Conservation (phyloP, 1,284 basidiomycete species). For the Macrocybe sp. region DNA sequence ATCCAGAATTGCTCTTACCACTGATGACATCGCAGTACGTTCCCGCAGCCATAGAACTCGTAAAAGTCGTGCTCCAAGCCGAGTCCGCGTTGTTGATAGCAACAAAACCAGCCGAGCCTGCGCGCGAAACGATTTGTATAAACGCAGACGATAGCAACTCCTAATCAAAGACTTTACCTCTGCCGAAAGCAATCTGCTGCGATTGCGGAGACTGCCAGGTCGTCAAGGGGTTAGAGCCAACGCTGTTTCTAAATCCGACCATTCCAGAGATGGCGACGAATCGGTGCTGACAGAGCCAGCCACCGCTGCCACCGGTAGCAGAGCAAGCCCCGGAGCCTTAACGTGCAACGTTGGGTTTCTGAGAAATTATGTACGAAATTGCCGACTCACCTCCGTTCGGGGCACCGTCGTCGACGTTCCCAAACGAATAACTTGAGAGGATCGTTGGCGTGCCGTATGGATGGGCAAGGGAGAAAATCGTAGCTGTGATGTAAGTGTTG, state of each 20-base stretch:
- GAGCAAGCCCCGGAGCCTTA: constrained; percentile 50
- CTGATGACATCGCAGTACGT: constrained; percentile 62
- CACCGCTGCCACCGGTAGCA: constrained; percentile 43
- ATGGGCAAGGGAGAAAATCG: constrained; percentile 61
- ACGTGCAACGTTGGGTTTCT: neutral
- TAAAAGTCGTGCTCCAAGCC: constrained; percentile 49
- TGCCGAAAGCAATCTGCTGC: constrained; percentile 58
- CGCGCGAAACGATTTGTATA: neutral
- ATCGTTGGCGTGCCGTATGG: constrained; percentile 63
- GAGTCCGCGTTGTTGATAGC: constrained; percentile 61
- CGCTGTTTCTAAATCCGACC: constrained; percentile 59
- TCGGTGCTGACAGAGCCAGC: constrained; percentile 66
- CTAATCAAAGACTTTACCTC: constrained; percentile 32
- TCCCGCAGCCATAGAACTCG: constrained; percentile 50
- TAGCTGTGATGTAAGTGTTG: constrained; percentile 58
- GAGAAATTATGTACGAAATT: neutral
- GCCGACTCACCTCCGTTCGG: constrained; percentile 42
- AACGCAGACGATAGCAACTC: neutral
- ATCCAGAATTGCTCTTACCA: constrained; percentile 34
- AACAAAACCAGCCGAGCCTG: constrained; percentile 52
- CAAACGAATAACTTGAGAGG: constrained; percentile 57
- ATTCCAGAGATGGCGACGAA: constrained; percentile 54
- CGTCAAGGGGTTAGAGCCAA: constrained; percentile 42
- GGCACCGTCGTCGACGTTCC: constrained; percentile 46
- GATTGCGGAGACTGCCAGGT: constrained; percentile 54